Evolutionary conservation across 2,329 filamentous ascomycete genomes (phyloP).

Genomic region (Parastagonospora nodorum): DNA sequence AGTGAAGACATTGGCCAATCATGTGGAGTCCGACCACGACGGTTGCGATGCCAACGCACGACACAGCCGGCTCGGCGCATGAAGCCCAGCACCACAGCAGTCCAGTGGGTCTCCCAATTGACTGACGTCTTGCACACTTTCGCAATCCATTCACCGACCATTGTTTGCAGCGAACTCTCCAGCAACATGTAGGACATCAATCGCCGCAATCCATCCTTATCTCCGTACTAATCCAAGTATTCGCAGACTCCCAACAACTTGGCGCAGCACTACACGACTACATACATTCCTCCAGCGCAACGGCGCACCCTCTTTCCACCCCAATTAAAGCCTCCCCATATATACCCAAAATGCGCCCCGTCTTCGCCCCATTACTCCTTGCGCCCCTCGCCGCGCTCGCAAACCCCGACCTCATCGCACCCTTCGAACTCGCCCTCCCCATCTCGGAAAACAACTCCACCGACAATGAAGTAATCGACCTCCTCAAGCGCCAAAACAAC

Average conservation of each 20-base stretch:
- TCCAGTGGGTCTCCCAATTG: conserved; percentile 1
- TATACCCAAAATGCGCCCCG: conserved; percentile 33
- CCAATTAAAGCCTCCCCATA: neutral
- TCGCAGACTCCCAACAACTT: neutral
- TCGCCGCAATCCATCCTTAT: no score
- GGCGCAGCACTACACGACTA: neutral
- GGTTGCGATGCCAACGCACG: conserved; percentile 8
- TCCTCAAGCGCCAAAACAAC: conserved; percentile 44
- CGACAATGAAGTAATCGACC: conserved; percentile 18
- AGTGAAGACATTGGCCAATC: conserved; percentile 2
- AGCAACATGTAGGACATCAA: no score
- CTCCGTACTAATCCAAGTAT: neutral
- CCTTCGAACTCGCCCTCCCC: conserved; percentile 39
- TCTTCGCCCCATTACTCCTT: conserved; percentile 30
- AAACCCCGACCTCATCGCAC: conserved; percentile 31
- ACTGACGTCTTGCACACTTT: conserved; percentile 4
- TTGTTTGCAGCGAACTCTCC: neutral
- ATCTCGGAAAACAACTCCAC: conserved; percentile 29
- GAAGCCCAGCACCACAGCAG: conserved; percentile 1
- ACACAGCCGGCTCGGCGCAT: neutral
- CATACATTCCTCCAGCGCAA: conserved; percentile 1
- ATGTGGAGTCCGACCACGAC: neutral
- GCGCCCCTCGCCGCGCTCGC: conserved; percentile 37
- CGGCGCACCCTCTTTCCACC: neutral
- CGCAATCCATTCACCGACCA: neutral